Base-by-base conservation (phyloP, 805 yeast species). In the Cephaloascus albidus region DNA sequence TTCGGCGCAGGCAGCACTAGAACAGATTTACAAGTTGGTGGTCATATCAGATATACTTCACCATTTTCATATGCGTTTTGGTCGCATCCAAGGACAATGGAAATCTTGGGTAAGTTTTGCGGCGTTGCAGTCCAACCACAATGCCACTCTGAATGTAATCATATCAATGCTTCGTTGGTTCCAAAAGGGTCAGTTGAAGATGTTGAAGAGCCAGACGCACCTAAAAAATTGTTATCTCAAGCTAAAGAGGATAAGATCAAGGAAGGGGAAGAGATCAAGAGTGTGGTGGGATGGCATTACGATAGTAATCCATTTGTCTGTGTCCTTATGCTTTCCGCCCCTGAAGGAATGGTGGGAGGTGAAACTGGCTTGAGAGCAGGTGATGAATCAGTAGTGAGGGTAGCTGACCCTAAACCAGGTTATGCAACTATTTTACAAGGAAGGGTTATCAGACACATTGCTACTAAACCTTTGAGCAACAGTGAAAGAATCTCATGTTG, bases 391-490 rank as follows among this genome's bases (percentile, higher is more conserved):
- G 28, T 40, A 18, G 28, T 40, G 3, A 27, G 35, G 20, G 36
- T 40, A 12, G 32, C 57, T 1, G 72, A 71, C 8, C 77, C 77
- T 30, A 61, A 63, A 23, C 58, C 55, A 45, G 78, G 77, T n/a
- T 63, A 65, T 48, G 75, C 73, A n/a, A 60, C 70, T 17, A 52
- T 70, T n/a, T 53, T 70, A 35, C 75, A 70, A 49, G 76, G 74
- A 6, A 57, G 72, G 39, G 55, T 68, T 27, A 50, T 71, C 19
- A 64, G 58, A 45, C 76, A 71, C 44, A 56, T 71, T 42, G 76
- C 75, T 6, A 62, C 72, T 17, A 64, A 64, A 40, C 74, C 76
- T 15, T 47, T 50, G 19, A 61, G 63, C 33, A 51, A 54, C 44
- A 44, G 44, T 33, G 60, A 59, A 45, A 50, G 64, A 47, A 58